phyloP scores from a whole-genome alignment of 2,329 filamentous ascomycete genomes.

The Periconia sp. region DNA sequence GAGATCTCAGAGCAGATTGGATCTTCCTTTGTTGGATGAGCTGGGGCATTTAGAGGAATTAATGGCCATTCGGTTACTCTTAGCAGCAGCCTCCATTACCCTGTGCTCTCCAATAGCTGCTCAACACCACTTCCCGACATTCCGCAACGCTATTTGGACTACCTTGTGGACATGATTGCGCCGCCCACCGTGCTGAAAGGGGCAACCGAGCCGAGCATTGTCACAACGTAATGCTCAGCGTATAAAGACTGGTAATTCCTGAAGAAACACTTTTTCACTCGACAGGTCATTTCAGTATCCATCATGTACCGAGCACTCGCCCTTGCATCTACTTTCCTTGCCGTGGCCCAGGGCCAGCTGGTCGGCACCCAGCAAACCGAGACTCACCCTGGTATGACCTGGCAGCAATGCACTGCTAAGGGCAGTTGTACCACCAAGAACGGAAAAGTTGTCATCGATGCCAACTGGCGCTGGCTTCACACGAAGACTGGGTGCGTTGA shows the following conservation, averaged over 20 bases:
- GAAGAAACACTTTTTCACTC: background rate
- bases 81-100: background rate
- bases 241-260: slow-evolving; percentile 16
- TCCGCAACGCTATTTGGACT: slow-evolving; percentile 4
- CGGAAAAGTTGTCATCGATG: slow-evolving; percentile 62
- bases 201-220: slow-evolving; percentile 1
- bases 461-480: slow-evolving; percentile 67
- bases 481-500: slow-evolving; percentile 22
- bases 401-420: slow-evolving; percentile 59
- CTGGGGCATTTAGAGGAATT: slow-evolving; percentile 6
- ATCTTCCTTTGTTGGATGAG: background rate
- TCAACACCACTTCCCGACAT: slow-evolving; percentile 10
- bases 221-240: background rate
- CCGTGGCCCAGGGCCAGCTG: slow-evolving; percentile 57
- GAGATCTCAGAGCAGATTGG: slow-evolving; percentile 8
- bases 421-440: slow-evolving; percentile 60
- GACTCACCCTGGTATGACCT: slow-evolving; percentile 60
- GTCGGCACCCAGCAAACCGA: slow-evolving; percentile 57
- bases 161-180: background rate
- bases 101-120: background rate
- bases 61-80: background rate
- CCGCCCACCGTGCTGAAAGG: background rate
- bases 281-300: slow-evolving; percentile 8
- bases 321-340: slow-evolving; percentile 53
- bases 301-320: slow-evolving; percentile 43